These are phyloP conservation scores for Hypoxylon lienhwacheense DNA, from an alignment of 495 filamentous ascomycete species.

Conservation along the genomic window DNA sequence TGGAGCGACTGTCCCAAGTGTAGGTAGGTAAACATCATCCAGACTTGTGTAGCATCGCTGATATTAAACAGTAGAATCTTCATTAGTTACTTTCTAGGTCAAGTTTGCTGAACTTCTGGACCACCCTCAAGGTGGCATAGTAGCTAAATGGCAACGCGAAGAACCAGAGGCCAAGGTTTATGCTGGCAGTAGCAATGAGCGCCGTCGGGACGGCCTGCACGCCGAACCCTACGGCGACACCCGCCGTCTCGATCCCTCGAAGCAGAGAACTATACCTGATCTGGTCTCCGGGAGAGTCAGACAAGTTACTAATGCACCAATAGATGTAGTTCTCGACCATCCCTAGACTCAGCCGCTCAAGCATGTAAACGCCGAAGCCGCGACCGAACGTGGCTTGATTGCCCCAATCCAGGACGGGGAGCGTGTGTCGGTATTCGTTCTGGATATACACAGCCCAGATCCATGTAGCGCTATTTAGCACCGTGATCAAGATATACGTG, in stretches of 20 bases:
- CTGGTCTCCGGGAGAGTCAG: constrained; percentile 47
- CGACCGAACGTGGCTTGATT: constrained; percentile 44
- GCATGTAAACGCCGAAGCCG: constrained; percentile 48
- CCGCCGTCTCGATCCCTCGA: constrained; percentile 48
- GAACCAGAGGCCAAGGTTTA: constrained; percentile 49
- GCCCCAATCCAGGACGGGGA: constrained; percentile 21
- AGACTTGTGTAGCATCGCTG: not conserved
- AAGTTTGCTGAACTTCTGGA: constrained; percentile 39
- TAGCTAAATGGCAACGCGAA: constrained; percentile 48
- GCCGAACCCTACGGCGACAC: constrained; percentile 47
- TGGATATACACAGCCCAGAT: constrained; percentile 38
- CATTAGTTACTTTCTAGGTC: not conserved
- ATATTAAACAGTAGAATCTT: not conserved
- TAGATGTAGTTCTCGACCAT: constrained; percentile 53
- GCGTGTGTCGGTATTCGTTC: constrained; percentile 29
- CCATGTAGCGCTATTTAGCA: constrained; percentile 36
- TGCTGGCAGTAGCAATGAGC: constrained; percentile 47
- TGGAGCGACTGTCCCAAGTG: too few relatives aligned
- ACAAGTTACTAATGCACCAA: constrained; percentile 50
- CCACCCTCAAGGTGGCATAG: constrained; percentile 47
- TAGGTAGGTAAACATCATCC: not conserved
- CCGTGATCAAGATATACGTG: constrained; percentile 32
- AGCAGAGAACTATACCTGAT: constrained; percentile 49
- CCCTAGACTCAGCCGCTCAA: constrained; percentile 43
- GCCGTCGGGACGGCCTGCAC: constrained; percentile 49